Evolutionary conservation across 1,284 basidiomycete species (phyloP).

Genomic region (Cutaneotrichosporon curvatum): DNA sequence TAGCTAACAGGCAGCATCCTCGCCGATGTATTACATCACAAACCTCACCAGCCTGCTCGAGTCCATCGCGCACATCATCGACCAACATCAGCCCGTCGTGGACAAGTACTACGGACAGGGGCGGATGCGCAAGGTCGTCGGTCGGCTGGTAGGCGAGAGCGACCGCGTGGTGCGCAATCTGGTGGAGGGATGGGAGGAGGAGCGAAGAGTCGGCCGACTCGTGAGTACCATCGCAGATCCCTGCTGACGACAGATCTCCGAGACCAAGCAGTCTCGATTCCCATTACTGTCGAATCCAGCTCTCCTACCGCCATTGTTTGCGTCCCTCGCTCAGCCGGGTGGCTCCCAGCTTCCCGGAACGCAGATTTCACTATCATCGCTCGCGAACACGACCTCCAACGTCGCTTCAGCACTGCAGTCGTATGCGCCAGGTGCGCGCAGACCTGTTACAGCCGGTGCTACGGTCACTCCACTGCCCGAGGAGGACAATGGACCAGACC

Average conservation of each 20-base stretch:
- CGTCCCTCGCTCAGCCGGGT: slow-evolving; percentile 18
- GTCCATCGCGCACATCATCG: slow-evolving; percentile 88
- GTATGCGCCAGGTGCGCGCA: slow-evolving; percentile 37
- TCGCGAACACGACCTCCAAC: slow-evolving; percentile 42
- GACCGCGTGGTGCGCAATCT: slow-evolving; percentile 73
- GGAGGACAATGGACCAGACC: slow-evolving; percentile 58
- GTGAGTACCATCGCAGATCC: background rate
- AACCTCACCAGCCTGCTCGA: slow-evolving; percentile 86
- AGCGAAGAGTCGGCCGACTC: slow-evolving; percentile 52
- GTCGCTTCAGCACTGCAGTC: slow-evolving; percentile 46
- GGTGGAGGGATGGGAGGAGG: slow-evolving; percentile 83
- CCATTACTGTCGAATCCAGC: slow-evolving; percentile 34
- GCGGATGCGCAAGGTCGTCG: slow-evolving; percentile 75
- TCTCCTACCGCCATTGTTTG: slow-evolving; percentile 33
- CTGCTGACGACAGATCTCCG: slow-evolving; percentile 27
- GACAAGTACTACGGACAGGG: slow-evolving; percentile 92
- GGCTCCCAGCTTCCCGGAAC: slow-evolving; percentile 8
- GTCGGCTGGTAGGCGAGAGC: slow-evolving; percentile 72
- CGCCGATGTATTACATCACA: slow-evolving; percentile 79
- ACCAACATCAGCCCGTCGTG: slow-evolving; percentile 94
- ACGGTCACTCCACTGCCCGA: slow-evolving; percentile 48
- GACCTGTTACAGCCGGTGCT: slow-evolving; percentile 28
- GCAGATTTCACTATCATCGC: slow-evolving; percentile 30
- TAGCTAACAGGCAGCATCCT: slow-evolving; percentile 59
- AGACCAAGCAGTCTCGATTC: slow-evolving; percentile 43